Conservation (phyloP, 768 basidiomycete genomes). For the Suillus brevipes region DNA sequence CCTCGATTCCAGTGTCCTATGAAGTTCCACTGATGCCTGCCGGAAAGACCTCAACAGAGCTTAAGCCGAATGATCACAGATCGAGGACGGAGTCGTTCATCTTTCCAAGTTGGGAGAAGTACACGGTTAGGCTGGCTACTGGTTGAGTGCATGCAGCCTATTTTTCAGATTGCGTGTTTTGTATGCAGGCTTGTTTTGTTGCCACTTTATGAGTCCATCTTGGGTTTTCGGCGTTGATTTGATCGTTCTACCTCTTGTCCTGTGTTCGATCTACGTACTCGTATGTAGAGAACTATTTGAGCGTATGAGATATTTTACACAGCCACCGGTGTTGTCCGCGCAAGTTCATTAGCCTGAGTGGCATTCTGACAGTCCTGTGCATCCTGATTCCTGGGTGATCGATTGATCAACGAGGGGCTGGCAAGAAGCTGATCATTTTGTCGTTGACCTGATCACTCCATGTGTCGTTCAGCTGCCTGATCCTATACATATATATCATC, state of each 20-base stretch:
- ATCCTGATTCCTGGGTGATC: too few species aligned
- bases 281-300: background rate
- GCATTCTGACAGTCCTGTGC: too few species aligned
- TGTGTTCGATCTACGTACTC: background rate
- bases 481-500: too few species aligned
- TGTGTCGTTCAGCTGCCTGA: too few species aligned
- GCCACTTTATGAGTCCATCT: background rate
- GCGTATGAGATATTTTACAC: background rate
- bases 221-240: background rate
- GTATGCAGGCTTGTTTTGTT: background rate
- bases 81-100: constrained; percentile 45
- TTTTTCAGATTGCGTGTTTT: background rate
- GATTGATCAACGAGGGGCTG: too few species aligned
- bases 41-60: constrained; percentile 23
- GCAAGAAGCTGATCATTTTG: too few species aligned
- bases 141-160: constrained; percentile 12
- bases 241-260: background rate
- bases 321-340: background rate
- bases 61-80: constrained; percentile 29
- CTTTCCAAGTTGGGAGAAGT: constrained; percentile 69
- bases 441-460: too few species aligned
- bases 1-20: constrained; percentile 44
- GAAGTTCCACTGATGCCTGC: constrained; percentile 31
- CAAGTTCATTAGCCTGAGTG: too few species aligned
- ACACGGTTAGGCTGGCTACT: constrained; percentile 46